phyloP scores from a whole-genome alignment of 2,329 filamentous ascomycete genomes.

The Neofusicoccum sp. region DNA sequence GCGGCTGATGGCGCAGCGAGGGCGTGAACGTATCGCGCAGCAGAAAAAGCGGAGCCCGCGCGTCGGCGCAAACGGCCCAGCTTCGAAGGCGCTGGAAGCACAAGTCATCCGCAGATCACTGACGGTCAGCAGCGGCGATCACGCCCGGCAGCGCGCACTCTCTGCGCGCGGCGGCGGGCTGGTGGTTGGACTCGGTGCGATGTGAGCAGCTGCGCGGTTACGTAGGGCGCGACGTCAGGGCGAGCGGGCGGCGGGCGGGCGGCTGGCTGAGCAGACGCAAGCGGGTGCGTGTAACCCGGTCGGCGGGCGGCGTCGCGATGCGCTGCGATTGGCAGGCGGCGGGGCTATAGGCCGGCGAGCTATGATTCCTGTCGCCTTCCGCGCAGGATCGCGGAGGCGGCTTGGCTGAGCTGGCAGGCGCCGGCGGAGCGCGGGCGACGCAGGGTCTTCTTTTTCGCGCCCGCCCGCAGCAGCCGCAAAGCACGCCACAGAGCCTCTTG shows the following conservation, averaged over 20 bases:
- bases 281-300: constrained; percentile 1
- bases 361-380: background rate
- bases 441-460: background rate
- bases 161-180: background rate
- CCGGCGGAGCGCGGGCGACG: background rate
- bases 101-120: constrained; percentile 14
- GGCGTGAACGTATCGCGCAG: background rate
- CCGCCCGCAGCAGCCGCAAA: background rate
- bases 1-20: no score
- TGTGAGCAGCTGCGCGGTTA: constrained; percentile 11
- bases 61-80: background rate
- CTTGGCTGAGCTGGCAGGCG: background rate
- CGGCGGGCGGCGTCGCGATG: background rate
- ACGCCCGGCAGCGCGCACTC: background rate
- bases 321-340: background rate
- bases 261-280: background rate
- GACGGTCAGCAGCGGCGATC: constrained; percentile 17
- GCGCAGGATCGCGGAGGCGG: background rate
- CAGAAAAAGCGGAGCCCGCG: constrained; percentile 2
- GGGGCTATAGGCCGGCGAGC: background rate
- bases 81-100: background rate
- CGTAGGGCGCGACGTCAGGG: background rate
- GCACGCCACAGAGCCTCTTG: background rate
- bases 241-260: background rate
- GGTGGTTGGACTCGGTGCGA: background rate